Conservation (phyloP, 768 basidiomycete genomes). For the Mycena metata region DNA sequence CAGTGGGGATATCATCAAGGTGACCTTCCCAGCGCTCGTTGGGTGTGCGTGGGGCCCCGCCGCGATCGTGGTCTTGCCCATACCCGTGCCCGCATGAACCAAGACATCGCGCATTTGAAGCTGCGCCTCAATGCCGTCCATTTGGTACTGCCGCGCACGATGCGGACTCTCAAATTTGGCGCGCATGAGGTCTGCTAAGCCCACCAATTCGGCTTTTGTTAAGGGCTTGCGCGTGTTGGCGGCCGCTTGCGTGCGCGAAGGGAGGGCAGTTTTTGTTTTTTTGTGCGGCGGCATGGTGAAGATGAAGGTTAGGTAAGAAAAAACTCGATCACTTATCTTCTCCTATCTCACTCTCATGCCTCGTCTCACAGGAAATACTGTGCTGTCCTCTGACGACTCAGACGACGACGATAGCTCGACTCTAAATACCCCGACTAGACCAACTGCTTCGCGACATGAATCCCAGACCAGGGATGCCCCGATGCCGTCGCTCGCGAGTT, state of each 20-base stretch:
- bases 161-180: constrained; percentile 41
- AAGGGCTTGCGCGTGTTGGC: background rate
- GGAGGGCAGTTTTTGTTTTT: background rate
- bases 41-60: constrained; percentile 53
- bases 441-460: background rate
- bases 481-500: background rate
- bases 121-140: constrained; percentile 47
- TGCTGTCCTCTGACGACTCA: background rate
- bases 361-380: background rate
- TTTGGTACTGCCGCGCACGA: constrained; percentile 44
- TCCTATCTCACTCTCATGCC: constrained; percentile 2
- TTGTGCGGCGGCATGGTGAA: background rate
- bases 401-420: too few relatives aligned
- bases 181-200: constrained; percentile 33
- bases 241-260: too few relatives aligned
- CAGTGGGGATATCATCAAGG: constrained; percentile 55
- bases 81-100: constrained; percentile 53
- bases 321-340: constrained; percentile 6
- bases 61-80: constrained; percentile 54
- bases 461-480: background rate
- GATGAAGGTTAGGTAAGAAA: constrained; percentile 7
- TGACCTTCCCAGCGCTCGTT: constrained; percentile 44
- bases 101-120: constrained; percentile 48
- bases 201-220: constrained; percentile 31
- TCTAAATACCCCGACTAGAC: background rate